These are phyloP conservation scores for Solanum arcanum DNA, from an alignment of 257 asterid genomes.

Conservation along the genomic window DNA sequence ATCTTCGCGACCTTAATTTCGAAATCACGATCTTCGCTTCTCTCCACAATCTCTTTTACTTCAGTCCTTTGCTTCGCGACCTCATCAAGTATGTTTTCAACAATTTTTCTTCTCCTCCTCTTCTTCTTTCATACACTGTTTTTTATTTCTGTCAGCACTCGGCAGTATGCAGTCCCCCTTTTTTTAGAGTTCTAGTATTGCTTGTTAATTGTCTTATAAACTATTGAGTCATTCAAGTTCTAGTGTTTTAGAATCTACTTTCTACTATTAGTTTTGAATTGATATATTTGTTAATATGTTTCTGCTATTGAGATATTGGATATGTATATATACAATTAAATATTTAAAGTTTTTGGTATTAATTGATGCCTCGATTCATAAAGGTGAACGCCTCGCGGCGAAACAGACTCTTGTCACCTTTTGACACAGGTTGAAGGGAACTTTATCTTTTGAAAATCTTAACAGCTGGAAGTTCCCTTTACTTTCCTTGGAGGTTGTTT, in stretches of 20 bases:
- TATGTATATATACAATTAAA: no score
- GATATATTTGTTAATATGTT: background rate
- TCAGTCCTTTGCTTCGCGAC: background rate
- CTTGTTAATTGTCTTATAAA: background rate
- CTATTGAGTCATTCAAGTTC: background rate
- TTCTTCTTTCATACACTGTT: background rate
- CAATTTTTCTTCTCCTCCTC: background rate
- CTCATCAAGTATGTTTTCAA: background rate
- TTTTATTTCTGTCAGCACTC: background rate
- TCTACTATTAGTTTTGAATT: background rate
- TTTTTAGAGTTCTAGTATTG: background rate
- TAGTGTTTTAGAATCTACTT: background rate
- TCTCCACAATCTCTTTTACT: background rate
- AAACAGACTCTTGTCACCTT: background rate
- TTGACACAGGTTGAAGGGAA: background rate
- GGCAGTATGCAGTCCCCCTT: background rate
- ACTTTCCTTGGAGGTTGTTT: background rate
- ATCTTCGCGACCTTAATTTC: background rate
- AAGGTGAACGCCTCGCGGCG: fast-evolving
- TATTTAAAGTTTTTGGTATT: background rate
- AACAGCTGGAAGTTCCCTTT: background rate
- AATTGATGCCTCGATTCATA: background rate
- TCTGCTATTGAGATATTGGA: background rate
- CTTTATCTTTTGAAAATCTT: background rate
- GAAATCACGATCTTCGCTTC: background rate